Conservation (phyloP, 2,329 filamentous ascomycete genomes). For the Calonectria pseudoreteaudii region DNA sequence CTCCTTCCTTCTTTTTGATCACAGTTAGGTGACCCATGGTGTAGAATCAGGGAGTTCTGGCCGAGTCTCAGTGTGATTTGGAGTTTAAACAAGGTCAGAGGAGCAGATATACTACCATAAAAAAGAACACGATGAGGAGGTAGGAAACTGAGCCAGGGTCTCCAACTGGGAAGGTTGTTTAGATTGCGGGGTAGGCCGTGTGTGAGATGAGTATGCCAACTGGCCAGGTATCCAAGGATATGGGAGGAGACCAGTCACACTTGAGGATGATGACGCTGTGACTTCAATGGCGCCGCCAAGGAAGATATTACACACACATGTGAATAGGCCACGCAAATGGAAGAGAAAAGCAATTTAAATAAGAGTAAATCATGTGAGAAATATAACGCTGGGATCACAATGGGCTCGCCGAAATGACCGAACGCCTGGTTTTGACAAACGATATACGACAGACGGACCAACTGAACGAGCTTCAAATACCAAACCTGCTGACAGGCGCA, state of each 20-base stretch:
- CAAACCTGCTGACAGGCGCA: background rate
- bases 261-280: background rate
- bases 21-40: conserved; percentile 65
- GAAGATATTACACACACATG: no score
- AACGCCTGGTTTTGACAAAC: background rate
- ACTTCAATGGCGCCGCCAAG: background rate
- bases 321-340: background rate
- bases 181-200: background rate
- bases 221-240: background rate
- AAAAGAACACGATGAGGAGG: background rate
- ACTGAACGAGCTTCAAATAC: background rate
- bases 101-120: background rate
- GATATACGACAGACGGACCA: background rate
- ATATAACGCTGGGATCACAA: no score
- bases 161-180: background rate
- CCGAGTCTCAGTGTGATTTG: background rate
- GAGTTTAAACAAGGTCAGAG: background rate
- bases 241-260: background rate
- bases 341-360: background rate
- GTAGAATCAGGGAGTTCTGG: conserved; percentile 8
- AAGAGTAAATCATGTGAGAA: background rate
- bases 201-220: background rate
- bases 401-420: background rate
- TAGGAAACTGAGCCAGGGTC: background rate
- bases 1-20: conserved; percentile 47